Evolutionary conservation across 2,329 filamentous ascomycete genomes (phyloP), one percentile per base, ranked within the genome.

Genomic region (Fusarium tanahbumbuense): DNA sequence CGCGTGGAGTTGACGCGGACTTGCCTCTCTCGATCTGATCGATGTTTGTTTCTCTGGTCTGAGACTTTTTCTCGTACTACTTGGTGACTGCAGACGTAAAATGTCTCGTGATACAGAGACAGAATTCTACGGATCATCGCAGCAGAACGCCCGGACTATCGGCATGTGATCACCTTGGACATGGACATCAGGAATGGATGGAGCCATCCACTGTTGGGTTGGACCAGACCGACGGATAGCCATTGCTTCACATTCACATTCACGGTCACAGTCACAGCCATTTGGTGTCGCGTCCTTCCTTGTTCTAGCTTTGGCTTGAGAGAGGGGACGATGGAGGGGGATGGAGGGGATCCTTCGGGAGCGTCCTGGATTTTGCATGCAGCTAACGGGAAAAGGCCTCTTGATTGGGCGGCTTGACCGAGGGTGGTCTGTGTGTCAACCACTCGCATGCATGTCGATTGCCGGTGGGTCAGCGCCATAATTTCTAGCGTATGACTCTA

Each of bases 291-390:
- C 27, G 49, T 42, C 34, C 49, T 53, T 53, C 34, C 23, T 28
- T 53, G 34, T 42, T 53, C 32, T 42, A 53, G 49, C 34, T 53
- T 53, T 23, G 49, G 47, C 41, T 37, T 37, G 34, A 46, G 42
- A 50, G 41, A 15, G 20, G 20, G 10, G 20, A 44, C 6, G 41
- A 44, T 37, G 49, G 22, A 57, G 20, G 27, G 45, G 47, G 30
- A 48, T 49, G 22, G 49, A 61, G 63, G 44, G 46, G 53, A 44
- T 28, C 47, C 57, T 47, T 69, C 63, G 60, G 66, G 67, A 69
- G 45, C 60, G 61, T 56, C 60, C 70, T 67, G 54, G 68, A 58
- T 73, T 67, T 59, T 72, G 71, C 68, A 72, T 72, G 61, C 72
- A 67, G 58, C 73, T 67, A 64, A 54, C 47, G 48, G 22, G 47